Evolutionary conservation across 352 stramenopile species (phyloP), one percentile per base, ranked within the genome.

Genomic region (Aphanomyces euteiches): DNA sequence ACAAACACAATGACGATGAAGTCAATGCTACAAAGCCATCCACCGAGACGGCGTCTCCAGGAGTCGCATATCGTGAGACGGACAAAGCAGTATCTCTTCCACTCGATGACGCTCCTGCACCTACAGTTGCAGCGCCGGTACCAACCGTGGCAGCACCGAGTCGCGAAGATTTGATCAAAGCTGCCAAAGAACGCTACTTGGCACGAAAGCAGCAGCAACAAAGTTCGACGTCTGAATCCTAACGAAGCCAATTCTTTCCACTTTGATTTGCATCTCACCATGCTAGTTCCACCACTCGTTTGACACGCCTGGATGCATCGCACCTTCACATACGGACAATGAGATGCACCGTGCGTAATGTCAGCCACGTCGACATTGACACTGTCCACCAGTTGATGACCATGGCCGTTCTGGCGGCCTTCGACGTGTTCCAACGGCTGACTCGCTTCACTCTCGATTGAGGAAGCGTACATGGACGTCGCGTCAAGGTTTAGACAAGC

Each of bases 181-280:
- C 87, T 12, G 89, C 90, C 3, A 84, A 79, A 57, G 88, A 86
- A 19, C 85, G 89, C 0, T 96, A 94, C 74, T 73, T 97, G 72
- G 89, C 88, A 10, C 83, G 90, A 34, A 96, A 97, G 69, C 79
- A 86, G 3, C 75, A 84, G 34, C 6, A 28, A 28, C 28, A 28
- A 28, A 28, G 28, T 28, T 28, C 34, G 21, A 3, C n/a, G 15
- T 37, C 54, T 10, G 19, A 2, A n/a, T 61, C 17, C 19, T 61
- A 37, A 50, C 10, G 43, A 12, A n/a, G 10, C 43, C 10, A 50
- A 3, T n/a, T 50, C 43, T 50, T 50, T 50, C 43, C 43, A 12
- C 43, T 12, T 50, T 50, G 43, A 50, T 50, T n/a, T 50, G 43
- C 43, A n/a, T 50, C 43, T 50, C 17, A 12, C 2, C 43, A n/a